Base-by-base conservation (phyloP, 208 protist genomes). In the Chromosphaera perkinsii region DNA sequence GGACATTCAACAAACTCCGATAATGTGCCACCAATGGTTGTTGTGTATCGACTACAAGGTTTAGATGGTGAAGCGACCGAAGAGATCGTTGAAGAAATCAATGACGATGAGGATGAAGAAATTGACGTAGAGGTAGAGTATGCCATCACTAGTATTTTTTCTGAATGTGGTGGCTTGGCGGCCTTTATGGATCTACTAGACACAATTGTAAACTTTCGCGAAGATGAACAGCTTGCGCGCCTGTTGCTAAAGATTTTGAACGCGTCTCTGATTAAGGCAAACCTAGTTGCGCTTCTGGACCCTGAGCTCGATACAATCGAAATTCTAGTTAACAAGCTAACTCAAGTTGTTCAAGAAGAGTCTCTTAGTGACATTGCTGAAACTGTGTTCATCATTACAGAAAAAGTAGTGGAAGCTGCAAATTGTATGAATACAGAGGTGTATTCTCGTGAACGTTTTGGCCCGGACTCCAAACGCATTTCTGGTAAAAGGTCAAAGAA, bases 61-160 rank as follows among this genome's bases (percentile, higher is more conserved):
- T 58, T 92, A 1, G 87, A 92, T 71, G 88, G 88, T 12, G 88
- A 93, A 22, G 88, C 88, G 32, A 93, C 88, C 3, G 88, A 92
- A 66, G 75, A 78, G 35, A 82, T 82, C 22, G 77, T 93, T 3
- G 83, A 89, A 32, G 47, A 29, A 14, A 51, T 92, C 1, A 33
- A 31, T 22, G 64, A 79, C 26, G 54, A 49, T 27, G 48, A 22
- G 22, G 64, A 32, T 2, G 54, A 80, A 51, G 66, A 77, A 51
- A 42, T 42, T 20, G 78, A 88, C 72, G 78, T 77, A 31, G 78
- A 81, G 32, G 65, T 62, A 24, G 69, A 77, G 49, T 83, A 60
- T 45, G 74, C 47, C 36, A 79, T 88, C 24, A 87, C 81, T 0
- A 63, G 26, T 32, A 49, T 83, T 1, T 60, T 89, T 27, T 22